Evolutionary conservation across 202 grass and related monocot species (phyloP), one percentile per base, ranked within the genome.

Genomic region (Zoysia matrella): DNA sequence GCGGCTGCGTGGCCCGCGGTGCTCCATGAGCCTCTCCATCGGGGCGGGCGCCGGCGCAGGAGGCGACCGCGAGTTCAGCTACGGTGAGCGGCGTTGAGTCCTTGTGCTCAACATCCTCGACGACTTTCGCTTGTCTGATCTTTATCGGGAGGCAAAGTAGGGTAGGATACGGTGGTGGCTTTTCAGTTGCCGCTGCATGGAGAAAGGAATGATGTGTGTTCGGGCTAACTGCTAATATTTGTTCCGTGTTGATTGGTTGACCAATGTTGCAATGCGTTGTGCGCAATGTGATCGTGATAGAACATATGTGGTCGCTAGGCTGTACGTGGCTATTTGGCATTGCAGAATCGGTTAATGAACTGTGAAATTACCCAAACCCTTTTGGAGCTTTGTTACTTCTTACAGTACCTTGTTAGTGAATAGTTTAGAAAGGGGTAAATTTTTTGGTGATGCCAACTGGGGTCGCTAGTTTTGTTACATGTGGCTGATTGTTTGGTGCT

Each of bases 1-100:
- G 42, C 83, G 86, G 52, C 80, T 86, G 16, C 71, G 72, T 51
- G 77, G 16, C 10, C 47, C 78, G 14, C 88, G 91, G 52, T 93
- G 91, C 72, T 84, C 87, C 7, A 72, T 93, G 62, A 86, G 88
- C 74, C 69, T 90, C 74, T 87, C 91, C 75, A 85, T 93, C 76
- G 89, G 78, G 12, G 83, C 75, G 10, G 90, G 90, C 11, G 63
- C 63, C 12, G 75, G 88, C 42, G 88, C 75, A 42, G 65, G 47
- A 46, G 88, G 75, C 45, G 83, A 90, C 83, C 71, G 74, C 69
- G 79, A 71, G 48, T 93, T 87, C 71, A 85, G 66, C 78, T 93
- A 90, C 65, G 80, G 91, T 93, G 82, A 47, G 81, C 47, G 6
- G 22, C 12, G 40, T 67, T 30, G 2, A 40, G 49, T 46, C 50